These are phyloP conservation scores for Trypanosoma cruzi DNA, from an alignment of 208 protist species.

Conservation along the genomic window DNA sequence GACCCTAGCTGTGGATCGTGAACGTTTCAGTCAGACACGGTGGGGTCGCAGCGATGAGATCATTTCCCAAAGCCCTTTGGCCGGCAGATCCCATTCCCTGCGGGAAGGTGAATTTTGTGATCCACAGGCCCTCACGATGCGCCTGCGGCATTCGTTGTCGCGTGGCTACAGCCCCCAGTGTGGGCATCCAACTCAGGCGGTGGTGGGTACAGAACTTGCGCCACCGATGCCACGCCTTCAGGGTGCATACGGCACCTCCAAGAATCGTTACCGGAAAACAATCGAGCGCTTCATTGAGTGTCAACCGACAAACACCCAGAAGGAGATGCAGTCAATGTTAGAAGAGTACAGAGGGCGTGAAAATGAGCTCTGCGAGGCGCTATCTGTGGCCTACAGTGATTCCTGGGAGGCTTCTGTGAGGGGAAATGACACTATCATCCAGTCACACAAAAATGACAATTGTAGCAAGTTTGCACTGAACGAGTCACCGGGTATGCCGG, in stretches of 20 bases:
- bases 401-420: slow-evolving; percentile 52
- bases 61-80: neutral
- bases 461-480: neutral
- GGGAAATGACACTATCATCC: neutral
- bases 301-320: slow-evolving; percentile 46
- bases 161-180: slow-evolving; percentile 21
- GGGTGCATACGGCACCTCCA: slow-evolving; percentile 33
- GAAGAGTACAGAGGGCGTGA: slow-evolving; percentile 68
- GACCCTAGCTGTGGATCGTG: slow-evolving; percentile 4
- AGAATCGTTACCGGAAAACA: slow-evolving; percentile 49
- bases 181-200: neutral
- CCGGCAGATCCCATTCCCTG: slow-evolving; percentile 6
- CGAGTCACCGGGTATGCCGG: neutral
- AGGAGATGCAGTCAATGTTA: slow-evolving; percentile 55
- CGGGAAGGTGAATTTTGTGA: neutral
- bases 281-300: slow-evolving; percentile 66
- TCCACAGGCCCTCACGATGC: neutral
- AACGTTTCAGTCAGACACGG: neutral
- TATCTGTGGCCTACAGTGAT: slow-evolving; percentile 63
- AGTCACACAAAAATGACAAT: slow-evolving; percentile 7
- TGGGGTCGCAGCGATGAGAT: neutral
- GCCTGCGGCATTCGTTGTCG: slow-evolving; percentile 23
- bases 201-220: slow-evolving; percentile 81
- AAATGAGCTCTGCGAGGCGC: slow-evolving; percentile 55
- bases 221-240: slow-evolving; percentile 67